Evolutionary conservation across 2,329 filamentous ascomycete genomes (phyloP).

Genomic region (Exutisphaerella laricina): DNA sequence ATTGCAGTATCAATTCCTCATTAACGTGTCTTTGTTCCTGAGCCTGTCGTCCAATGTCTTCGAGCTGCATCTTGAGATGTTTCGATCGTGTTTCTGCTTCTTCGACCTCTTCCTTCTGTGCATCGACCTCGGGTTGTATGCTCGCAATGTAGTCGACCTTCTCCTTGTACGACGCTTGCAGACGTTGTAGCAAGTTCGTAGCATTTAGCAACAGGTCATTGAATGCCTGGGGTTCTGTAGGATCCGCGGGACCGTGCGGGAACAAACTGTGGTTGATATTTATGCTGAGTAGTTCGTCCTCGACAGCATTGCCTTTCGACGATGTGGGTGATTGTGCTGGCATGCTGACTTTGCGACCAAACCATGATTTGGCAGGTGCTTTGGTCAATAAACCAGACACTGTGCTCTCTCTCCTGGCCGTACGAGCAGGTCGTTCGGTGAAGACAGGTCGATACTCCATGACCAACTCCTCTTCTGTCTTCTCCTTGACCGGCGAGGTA

Average conservation of each 20-base stretch:
- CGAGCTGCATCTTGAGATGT: constrained; percentile 56
- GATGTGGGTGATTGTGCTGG: constrained; percentile 5
- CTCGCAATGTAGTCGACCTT: constrained; percentile 47
- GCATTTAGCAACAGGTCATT: constrained; percentile 54
- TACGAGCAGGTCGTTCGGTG: constrained; percentile 27
- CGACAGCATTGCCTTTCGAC: constrained; percentile 8
- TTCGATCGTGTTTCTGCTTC: constrained; percentile 53
- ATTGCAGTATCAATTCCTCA: constrained; percentile 45
- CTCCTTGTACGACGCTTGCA: constrained; percentile 54
- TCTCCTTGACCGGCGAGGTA: constrained; percentile 26
- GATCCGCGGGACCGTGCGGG: constrained; percentile 45
- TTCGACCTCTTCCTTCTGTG: constrained; percentile 56
- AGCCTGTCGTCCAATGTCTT: constrained; percentile 53
- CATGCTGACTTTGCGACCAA: constrained; percentile 24
- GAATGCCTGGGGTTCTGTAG: constrained; percentile 50
- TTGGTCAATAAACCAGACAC: constrained; percentile 1
- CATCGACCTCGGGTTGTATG: constrained; percentile 50
- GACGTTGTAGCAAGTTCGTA: constrained; percentile 48
- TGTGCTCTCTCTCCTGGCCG: constrained; percentile 13
- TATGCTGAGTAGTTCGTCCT: constrained; percentile 50
- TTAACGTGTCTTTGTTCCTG: constrained; percentile 54
- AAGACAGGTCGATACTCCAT: constrained; percentile 34
- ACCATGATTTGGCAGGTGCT: constrained; percentile 27
- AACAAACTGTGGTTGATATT: constrained; percentile 52
- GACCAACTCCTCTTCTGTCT: constrained; percentile 30